Conservation (phyloP, 2,329 filamentous ascomycete genomes). For the Ceratocystiopsis sp. region DNA sequence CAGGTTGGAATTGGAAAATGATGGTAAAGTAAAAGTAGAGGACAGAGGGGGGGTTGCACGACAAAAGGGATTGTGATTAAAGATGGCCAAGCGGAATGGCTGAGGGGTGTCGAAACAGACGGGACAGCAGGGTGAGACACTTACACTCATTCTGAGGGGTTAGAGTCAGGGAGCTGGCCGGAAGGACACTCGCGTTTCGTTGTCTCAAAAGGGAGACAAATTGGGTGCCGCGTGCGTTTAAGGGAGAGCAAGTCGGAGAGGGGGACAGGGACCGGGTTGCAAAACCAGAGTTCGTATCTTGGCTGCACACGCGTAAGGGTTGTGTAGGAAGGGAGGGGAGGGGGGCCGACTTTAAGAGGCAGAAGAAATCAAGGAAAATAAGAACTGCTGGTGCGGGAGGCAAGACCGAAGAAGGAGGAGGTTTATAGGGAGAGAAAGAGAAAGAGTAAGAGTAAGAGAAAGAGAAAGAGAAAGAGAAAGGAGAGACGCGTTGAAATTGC, state of each 20-base stretch:
- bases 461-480: constrained; percentile 1
- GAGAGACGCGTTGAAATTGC: too few species aligned
- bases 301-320: too few species aligned
- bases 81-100: background rate
- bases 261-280: too few species aligned
- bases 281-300: too few species aligned
- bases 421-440: constrained; percentile 5
- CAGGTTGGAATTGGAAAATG: background rate
- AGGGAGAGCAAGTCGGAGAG: too few species aligned
- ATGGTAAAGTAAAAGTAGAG: background rate
- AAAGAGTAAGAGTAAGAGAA: constrained; percentile 1
- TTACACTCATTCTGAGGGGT: constrained; percentile 5
- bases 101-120: constrained; percentile 1
- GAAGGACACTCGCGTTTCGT: background rate
- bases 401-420: background rate
- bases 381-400: too few species aligned
- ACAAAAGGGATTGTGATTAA: background rate
- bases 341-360: too few species aligned
- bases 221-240: too few species aligned
- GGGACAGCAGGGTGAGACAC: constrained; percentile 3
- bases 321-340: too few species aligned
- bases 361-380: too few species aligned
- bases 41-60: background rate
- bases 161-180: background rate
- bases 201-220: too few species aligned